Evolutionary conservation across 2,329 filamentous ascomycete genomes (phyloP).

Genomic region (Drechslerella dactyloides): DNA sequence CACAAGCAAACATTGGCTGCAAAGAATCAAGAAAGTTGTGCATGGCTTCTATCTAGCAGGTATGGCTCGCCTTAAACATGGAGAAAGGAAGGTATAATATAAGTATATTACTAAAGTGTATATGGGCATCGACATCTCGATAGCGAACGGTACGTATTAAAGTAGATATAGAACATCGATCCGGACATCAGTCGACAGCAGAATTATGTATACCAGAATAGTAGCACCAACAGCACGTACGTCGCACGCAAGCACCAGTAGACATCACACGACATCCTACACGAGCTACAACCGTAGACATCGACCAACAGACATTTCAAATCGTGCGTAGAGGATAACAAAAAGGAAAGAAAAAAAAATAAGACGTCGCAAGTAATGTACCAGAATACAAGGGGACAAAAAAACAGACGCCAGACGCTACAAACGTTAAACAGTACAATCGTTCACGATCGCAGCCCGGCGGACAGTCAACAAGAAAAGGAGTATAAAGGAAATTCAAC

Average conservation of each 20-base stretch:
- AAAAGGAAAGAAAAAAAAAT: slow-evolving; percentile 1
- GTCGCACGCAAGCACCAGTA: not conserved
- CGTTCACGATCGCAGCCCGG: not conserved
- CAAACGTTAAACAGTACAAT: slow-evolving; percentile 5
- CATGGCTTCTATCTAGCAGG: too few relatives aligned
- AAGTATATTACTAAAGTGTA: too few relatives aligned
- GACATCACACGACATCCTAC: not conserved
- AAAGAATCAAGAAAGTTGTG: too few relatives aligned
- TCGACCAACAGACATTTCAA: not conserved
- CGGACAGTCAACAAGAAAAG: not conserved
- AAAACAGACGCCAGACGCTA: slow-evolving; percentile 39
- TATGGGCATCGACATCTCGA: too few relatives aligned
- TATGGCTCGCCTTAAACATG: too few relatives aligned
- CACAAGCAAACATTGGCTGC: too few relatives aligned
- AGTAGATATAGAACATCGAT: too few relatives aligned
- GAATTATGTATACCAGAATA: slow-evolving; percentile 3
- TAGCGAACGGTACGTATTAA: too few relatives aligned
- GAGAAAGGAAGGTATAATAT: too few relatives aligned
- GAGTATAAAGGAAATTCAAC: not conserved
- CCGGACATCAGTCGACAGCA: too few relatives aligned
- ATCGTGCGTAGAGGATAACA: too few relatives aligned
- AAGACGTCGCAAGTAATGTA: not conserved
- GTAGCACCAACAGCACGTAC: not conserved
- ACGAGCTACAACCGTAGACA: not conserved
- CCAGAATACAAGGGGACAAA: too few relatives aligned